phyloP scores from a whole-genome alignment of 1,284 basidiomycete genomes.

The Wolfiporia cocos region DNA sequence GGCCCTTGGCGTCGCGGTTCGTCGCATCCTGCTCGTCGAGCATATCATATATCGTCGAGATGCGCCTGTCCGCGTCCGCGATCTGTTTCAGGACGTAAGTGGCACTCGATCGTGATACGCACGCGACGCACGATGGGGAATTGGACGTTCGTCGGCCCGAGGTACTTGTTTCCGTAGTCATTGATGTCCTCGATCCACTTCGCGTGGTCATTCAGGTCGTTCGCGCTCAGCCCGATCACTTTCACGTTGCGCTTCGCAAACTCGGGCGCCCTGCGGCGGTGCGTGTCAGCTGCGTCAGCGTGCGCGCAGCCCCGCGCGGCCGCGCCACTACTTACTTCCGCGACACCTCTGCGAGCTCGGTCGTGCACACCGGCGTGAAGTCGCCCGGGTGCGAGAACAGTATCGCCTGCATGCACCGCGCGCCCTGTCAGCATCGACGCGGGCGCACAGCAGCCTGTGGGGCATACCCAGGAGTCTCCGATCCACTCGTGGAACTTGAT shows the following conservation, averaged over 20 bases:
- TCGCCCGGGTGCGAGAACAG: constrained; percentile 94
- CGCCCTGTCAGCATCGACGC: constrained; percentile 11
- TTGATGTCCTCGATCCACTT: constrained; percentile 94
- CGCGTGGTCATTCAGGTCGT: constrained; percentile 81
- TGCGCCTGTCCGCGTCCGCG: constrained; percentile 84
- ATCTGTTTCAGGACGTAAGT: constrained; percentile 47
- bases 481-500: constrained; percentile 93
- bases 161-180: constrained; percentile 57
- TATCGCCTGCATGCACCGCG: constrained; percentile 45
- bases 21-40: constrained; percentile 92
- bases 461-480: constrained; percentile 77
- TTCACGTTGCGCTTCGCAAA: constrained; percentile 89
- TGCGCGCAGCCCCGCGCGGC: too few relatives aligned
- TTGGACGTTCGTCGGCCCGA: constrained; percentile 66
- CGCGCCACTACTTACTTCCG: constrained; percentile 35
- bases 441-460: not conserved
- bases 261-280: constrained; percentile 51
- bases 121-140: constrained; percentile 80
- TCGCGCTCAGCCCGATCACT: constrained; percentile 92
- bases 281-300: not conserved
- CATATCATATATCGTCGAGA: constrained; percentile 91
- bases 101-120: not conserved
- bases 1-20: constrained; percentile 90
- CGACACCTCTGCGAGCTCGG: constrained; percentile 95
- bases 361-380: constrained; percentile 87